A percentile compares a stretch with the other conserved stretches of the same genome.
These are phyloP conservation scores for Neoconidiobolus thromboides DNA, from an alignment of 371 early-diverging fungal species.

Conservation along the genomic window DNA sequence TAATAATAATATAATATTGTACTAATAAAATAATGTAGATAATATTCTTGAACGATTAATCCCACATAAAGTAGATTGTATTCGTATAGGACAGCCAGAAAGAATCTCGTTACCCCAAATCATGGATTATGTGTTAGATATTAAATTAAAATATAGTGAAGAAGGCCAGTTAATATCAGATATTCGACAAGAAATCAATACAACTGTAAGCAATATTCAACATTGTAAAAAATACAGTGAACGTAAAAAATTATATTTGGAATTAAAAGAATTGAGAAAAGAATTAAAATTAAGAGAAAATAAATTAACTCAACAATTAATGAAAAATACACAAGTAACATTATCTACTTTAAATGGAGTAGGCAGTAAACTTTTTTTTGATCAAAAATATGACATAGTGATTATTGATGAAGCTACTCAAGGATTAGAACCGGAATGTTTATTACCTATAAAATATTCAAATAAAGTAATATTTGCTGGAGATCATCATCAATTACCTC, in stretches of 20 bases:
- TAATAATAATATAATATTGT: too few relatives aligned
- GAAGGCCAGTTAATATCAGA: constrained; percentile 58
- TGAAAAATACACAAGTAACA: constrained; percentile 36
- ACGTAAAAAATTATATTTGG: constrained; percentile 36
- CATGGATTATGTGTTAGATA: constrained; percentile 46
- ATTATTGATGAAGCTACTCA: constrained; percentile 93
- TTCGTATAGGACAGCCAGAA: constrained; percentile 78
- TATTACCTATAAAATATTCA: constrained; percentile 68
- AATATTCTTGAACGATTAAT: constrained; percentile 64
- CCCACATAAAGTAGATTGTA: constrained; percentile 32
- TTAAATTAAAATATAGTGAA: constrained; percentile 45
- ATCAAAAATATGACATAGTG: constrained; percentile 66
- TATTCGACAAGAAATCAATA: constrained; percentile 61
- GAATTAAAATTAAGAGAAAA: constrained; percentile 53
- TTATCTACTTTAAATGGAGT: constrained; percentile 40
- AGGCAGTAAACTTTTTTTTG: constrained; percentile 28
- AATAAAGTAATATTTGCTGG: constrained; percentile 79
- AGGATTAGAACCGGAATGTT: constrained; percentile 76
- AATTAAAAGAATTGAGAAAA: constrained; percentile 48
- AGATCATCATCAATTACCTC: constrained; percentile 85
- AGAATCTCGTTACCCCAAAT: constrained; percentile 46
- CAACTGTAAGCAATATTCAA: constrained; percentile 28
- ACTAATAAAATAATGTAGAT: constrained; percentile 16
- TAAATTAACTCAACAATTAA: constrained; percentile 37
- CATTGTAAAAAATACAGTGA: constrained; percentile 46